Percentiles rank a stretch among this genome's conserved stretches.
These are phyloP conservation scores for Gastrolobium bilobum DNA, from an alignment of 306 rosid species.

Conservation along the genomic window DNA sequence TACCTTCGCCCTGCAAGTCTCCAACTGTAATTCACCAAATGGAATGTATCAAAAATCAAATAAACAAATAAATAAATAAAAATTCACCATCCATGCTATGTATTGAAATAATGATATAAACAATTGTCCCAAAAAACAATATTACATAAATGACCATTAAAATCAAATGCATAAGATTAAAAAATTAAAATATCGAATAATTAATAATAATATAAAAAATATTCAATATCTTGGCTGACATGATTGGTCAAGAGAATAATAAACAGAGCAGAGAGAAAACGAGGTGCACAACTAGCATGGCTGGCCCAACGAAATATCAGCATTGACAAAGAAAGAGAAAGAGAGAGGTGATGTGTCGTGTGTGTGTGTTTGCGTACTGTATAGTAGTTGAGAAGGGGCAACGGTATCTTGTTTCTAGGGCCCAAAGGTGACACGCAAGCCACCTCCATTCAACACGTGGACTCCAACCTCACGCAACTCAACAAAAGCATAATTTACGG, in stretches of 20 bases:
- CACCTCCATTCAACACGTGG: constrained; percentile 51
- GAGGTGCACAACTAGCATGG: not conserved
- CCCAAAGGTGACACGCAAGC: constrained; percentile 56
- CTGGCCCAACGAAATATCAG: not conserved
- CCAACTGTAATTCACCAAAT: not conserved
- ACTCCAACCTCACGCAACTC: constrained; percentile 29
- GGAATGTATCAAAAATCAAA: not conserved
- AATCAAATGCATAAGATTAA: not conserved
- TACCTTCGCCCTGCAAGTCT: not conserved
- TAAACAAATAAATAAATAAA: too few relatives aligned
- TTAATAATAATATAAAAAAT: not conserved
- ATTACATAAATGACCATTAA: not conserved
- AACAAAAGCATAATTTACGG: constrained; percentile 39
- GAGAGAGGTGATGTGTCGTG: not conserved
- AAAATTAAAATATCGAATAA: not conserved
- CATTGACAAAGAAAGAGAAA: not conserved
- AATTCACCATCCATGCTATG: too few relatives aligned
- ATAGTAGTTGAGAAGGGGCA: constrained; percentile 21
- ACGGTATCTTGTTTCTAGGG: constrained; percentile 18
- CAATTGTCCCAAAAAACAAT: not conserved
- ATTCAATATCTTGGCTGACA: not conserved
- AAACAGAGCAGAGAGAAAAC: not conserved
- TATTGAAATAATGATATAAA: too few relatives aligned
- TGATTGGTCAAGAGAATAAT: not conserved
- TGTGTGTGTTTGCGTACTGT: not conserved